These are phyloP conservation scores for Aspergillus wentii DNA, from an alignment of 495 filamentous ascomycete species.

Conservation along the genomic window DNA sequence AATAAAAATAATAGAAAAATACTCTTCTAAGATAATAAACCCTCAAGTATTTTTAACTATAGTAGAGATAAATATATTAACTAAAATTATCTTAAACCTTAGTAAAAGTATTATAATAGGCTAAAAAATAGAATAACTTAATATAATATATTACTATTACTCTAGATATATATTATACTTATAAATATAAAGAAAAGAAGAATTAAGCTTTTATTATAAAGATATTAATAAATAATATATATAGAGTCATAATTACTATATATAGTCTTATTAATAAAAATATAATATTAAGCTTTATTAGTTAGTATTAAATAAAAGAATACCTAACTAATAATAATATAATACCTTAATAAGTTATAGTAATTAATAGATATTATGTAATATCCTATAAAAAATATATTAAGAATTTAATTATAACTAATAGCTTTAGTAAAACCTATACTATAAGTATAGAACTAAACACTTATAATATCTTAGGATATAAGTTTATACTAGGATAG, in stretches of 20 bases:
- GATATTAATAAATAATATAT: conserved; percentile 1
- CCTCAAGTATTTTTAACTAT: background rate
- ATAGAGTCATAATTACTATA: background rate
- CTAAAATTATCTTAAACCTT: too few relatives aligned
- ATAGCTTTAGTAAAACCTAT: too few relatives aligned
- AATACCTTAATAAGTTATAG: background rate
- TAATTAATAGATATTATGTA: background rate
- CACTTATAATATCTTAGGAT: too few relatives aligned
- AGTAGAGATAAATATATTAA: background rate
- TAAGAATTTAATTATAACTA: background rate
- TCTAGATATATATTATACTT: conserved; percentile 2
- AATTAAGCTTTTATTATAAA: conserved; percentile 2
- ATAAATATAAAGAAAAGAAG: conserved; percentile 2
- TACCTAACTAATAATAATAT: background rate
- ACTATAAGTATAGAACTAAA: too few relatives aligned
- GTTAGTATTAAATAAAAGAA: background rate
- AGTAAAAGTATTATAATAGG: too few relatives aligned
- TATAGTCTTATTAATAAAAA: conserved; percentile 1
- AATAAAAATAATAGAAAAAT: background rate
- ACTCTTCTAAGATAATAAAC: background rate
- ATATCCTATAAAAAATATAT: background rate
- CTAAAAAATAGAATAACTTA: conserved; percentile 4
- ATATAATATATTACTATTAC: background rate
- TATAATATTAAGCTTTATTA: background rate
- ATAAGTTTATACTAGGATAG: background rate